Evolutionary conservation across 2,329 filamentous ascomycete species (phyloP), one percentile per base, ranked within the genome.

Genomic region (Pseudophaeomoniella oleicola): DNA sequence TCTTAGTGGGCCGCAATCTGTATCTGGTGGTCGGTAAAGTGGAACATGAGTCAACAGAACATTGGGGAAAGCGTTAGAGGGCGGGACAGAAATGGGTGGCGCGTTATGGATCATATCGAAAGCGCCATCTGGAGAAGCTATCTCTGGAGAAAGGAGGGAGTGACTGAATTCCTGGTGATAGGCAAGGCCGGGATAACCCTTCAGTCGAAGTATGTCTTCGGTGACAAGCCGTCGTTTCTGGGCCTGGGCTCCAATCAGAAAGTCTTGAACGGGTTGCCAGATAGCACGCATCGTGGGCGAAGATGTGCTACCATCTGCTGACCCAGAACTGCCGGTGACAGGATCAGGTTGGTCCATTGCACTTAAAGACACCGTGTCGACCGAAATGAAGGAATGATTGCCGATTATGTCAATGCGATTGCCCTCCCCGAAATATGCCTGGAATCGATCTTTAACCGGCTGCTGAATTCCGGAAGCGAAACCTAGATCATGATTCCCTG

Each of bases 401-500:
- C 84, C 90, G 37, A 96, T 70, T 4, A 96, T 71, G 54, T 96
- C 86, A 14, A 98, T 77, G 5, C 84, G 71, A 56, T 94, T 96
- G n/a, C 78, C 74, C 38, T 90, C 79, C 3, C 90, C 90, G 59
- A 98, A 96, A 53, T 79, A 94, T 3, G 79, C 75, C 50, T 80
- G 74, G 55, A 96, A 98, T 12, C 90, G 70, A 48, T 90, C 69
- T 36, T 87, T 73, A 19, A 94, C 84, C 0, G 81, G 68, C 5
- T 79, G 54, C 53, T 94, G 84, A 34, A 98, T 78, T 32, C 87
- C 81, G 15, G 76, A 76, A 3, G 84, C 88, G 51, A 96, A 94
- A 0, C 90, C 90, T 30, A 96, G 58, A 54, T 98, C 90, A 54
- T 98, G 90, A 50, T 98, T 98, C 2, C 90, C 90, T 0, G 90